Evolutionary conservation across 2,329 filamentous ascomycete genomes (phyloP), one percentile per base, ranked within the genome.

Genomic region (Paraphaeosphaeria sporulosa): DNA sequence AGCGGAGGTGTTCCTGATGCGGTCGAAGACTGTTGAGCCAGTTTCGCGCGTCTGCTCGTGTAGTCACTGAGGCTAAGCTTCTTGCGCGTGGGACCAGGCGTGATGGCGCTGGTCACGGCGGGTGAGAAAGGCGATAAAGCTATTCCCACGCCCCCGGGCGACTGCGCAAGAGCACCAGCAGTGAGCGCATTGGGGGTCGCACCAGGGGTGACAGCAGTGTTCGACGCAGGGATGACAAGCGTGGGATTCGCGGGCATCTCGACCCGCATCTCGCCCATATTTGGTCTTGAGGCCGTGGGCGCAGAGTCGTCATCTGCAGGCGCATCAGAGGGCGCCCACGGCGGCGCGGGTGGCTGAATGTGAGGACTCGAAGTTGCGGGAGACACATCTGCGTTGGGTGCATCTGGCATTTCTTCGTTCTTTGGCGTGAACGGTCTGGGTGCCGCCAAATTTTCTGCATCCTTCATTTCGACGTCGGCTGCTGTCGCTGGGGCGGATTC

Each of bases 21-120:
- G 40, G 67, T 64, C 5, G 70, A 64, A 9, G 69, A 64, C 21
- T 74, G 65, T 48, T 75, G 73, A 6, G 72, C 72, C 47, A 76
- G 62, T 56, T 78, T 78, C 58, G 80, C 81, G 57, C 72, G 78
- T 51, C 81, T 75, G 53, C 78, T 81, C 5, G 80, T 82, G 60
- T 83, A 84, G 55, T 83, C 82, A 63, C 81, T 83, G n/a, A 84
- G 65, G 62, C 81, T 83, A 59, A 84, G 74, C 73, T 84, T 84
- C 74, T 84, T 84, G 60, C 79, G 77, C 25, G 76, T 74, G 27
- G 79, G 80, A 42, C 71, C 73, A 23, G 80, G 77, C 21, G 73
- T 75, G n/a, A 82, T 71, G 10, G 80, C 76, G 48, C 75, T 76
- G n/a, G 74, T 74, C 27, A 82, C 78, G 10, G 78, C 76, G 42